A percentile compares a stretch with the other conserved stretches of the same genome.
These are phyloP conservation scores for Conticribra guillardii DNA, from an alignment of 108 stramenopile genomes.

Conservation along the genomic window DNA sequence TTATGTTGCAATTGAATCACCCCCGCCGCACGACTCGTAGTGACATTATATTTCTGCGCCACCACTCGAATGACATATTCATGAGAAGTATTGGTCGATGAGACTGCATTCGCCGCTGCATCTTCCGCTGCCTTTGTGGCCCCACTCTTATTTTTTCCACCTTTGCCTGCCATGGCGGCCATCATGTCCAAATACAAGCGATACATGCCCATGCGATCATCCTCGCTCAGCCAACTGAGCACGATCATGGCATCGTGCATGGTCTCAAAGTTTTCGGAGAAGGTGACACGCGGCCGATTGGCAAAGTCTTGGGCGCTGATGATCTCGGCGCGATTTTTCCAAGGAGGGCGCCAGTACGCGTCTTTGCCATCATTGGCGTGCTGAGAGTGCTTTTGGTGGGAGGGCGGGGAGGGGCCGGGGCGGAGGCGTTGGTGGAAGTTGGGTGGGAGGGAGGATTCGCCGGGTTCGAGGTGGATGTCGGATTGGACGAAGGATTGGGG, in stretches of 20 bases:
- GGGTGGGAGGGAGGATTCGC: slow-evolving; percentile 46
- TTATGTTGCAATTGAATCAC: slow-evolving; percentile 81
- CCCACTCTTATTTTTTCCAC: neutral
- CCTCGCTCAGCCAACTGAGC: slow-evolving; percentile 70
- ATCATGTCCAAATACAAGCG: slow-evolving; percentile 69
- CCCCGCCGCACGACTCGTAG: slow-evolving; percentile 69
- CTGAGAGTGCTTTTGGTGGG: slow-evolving; percentile 9
- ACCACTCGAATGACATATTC: slow-evolving; percentile 81
- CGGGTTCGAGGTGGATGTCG: slow-evolving; percentile 38
- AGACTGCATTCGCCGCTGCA: slow-evolving; percentile 23
- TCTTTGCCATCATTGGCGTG: slow-evolving; percentile 53
- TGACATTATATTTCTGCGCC: slow-evolving; percentile 77
- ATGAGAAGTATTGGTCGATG: slow-evolving; percentile 66
- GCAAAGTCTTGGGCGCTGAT: slow-evolving; percentile 81
- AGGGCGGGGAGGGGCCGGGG: slow-evolving; percentile 15
- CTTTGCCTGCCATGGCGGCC: slow-evolving; percentile 40
- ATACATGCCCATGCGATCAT: slow-evolving; percentile 65
- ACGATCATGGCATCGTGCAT: slow-evolving; percentile 74
- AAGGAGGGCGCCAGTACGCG: slow-evolving; percentile 74
- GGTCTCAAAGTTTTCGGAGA: slow-evolving; percentile 67
- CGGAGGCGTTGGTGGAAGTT: slow-evolving; percentile 29
- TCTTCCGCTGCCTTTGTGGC: slow-evolving; percentile 21
- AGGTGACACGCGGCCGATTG: slow-evolving; percentile 74
- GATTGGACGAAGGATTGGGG: slow-evolving; percentile 48
- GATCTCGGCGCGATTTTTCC: slow-evolving; percentile 53